Conservation (phyloP, 73 alveolate genomes). For the Effrenium voratum region DNA sequence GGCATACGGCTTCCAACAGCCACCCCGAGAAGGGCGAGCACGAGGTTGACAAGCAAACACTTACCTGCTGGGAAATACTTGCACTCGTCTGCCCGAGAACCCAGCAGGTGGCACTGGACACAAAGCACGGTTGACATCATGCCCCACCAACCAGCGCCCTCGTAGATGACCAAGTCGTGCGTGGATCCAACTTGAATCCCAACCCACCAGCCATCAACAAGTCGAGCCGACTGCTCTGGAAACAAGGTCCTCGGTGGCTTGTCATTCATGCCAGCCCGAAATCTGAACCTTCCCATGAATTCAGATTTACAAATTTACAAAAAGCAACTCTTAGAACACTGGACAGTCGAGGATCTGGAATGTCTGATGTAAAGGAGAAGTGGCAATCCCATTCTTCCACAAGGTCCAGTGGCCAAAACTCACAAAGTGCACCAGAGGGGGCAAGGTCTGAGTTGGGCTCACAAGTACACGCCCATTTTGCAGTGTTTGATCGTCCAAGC, state of each 20-base stretch:
- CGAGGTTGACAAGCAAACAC: too few species aligned
- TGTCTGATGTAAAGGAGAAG: background rate
- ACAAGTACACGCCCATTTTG: background rate
- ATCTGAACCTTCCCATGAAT: background rate
- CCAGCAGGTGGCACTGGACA: background rate
- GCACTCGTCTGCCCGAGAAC: background rate
- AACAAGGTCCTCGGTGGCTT: background rate
- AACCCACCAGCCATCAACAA: background rate
- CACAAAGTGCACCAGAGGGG: background rate
- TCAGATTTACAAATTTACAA: background rate
- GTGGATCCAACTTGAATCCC: background rate
- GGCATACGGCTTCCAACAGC: too few species aligned
- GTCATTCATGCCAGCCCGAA: background rate
- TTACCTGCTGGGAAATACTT: too few species aligned
- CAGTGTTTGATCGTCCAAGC: background rate
- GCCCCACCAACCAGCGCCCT: background rate
- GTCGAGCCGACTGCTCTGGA: background rate
- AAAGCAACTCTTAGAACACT: background rate
- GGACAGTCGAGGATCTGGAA: background rate
- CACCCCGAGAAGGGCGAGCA: too few species aligned
- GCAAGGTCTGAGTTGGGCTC: background rate
- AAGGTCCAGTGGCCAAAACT: background rate
- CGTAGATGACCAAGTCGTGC: conserved; percentile 3
- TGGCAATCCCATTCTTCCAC: background rate
- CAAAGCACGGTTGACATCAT: background rate